Conservation (phyloP, 2,329 filamentous ascomycete species). For the Xylaria sp. region DNA sequence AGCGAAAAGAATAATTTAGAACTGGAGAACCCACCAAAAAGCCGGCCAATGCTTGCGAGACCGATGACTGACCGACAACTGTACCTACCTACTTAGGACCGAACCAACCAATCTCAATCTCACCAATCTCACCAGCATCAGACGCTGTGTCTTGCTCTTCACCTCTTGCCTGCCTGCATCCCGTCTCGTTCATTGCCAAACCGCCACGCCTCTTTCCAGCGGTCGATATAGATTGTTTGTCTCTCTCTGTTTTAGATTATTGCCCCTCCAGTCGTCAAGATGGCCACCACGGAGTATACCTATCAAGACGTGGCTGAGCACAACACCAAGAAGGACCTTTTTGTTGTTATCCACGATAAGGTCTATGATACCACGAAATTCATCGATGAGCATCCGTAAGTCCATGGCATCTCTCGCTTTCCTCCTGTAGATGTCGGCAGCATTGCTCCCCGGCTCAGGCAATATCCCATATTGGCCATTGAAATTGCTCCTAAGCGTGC, state of each 20-base stretch:
- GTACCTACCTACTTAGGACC: not conserved
- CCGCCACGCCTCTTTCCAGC: slow-evolving; percentile 6
- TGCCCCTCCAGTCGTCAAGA: slow-evolving; percentile 44
- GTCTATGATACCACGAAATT: slow-evolving; percentile 92
- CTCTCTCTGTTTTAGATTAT: slow-evolving; percentile 17
- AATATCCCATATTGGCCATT: not conserved
- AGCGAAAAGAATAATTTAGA: slow-evolving; percentile 33
- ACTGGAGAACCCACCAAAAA: slow-evolving; percentile 20
- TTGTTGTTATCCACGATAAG: slow-evolving; percentile 93
- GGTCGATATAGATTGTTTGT: slow-evolving; percentile 6
- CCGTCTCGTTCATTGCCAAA: slow-evolving; percentile 15
- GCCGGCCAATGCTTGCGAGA: slow-evolving; percentile 7
- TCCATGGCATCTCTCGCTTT: slow-evolving; percentile 40
- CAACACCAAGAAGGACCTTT: slow-evolving; percentile 94
- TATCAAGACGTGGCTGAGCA: slow-evolving; percentile 85
- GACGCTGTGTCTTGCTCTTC: slow-evolving; percentile 20
- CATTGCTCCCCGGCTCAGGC: slow-evolving; percentile 3
- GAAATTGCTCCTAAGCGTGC: not conserved
- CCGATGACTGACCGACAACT: slow-evolving; percentile 29
- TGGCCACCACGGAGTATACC: slow-evolving; percentile 68
- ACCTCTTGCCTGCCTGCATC: slow-evolving; percentile 4
- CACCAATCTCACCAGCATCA: slow-evolving; percentile 23
- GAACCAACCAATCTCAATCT: slow-evolving; percentile 17
- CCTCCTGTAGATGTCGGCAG: slow-evolving; percentile 5
- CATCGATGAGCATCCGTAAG: slow-evolving; percentile 94